Conservation (phyloP, 2,329 filamentous ascomycete genomes). For the Huntiella moniliformis region DNA sequence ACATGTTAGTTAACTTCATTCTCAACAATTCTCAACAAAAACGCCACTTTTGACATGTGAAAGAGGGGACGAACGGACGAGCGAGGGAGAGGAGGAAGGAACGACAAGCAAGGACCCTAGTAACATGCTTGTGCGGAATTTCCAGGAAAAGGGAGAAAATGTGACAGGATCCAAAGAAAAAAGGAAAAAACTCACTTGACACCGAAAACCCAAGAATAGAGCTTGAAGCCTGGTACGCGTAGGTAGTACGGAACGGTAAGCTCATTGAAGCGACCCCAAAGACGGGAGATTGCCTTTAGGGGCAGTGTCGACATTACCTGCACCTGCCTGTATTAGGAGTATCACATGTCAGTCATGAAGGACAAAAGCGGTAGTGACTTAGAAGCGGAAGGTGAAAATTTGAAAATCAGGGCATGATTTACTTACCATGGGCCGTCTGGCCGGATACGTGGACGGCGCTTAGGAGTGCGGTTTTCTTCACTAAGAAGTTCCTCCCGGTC, state of each 20-base stretch:
- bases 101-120: background rate
- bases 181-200: slow-evolving; percentile 37
- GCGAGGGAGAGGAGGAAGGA: background rate
- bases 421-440: slow-evolving; percentile 67
- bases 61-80: slow-evolving; percentile 1
- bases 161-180: background rate
- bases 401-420: background rate
- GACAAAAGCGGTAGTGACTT: background rate
- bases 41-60: slow-evolving; percentile 1
- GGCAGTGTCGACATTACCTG: slow-evolving; percentile 87
- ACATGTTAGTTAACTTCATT: background rate
- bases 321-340: slow-evolving; percentile 44
- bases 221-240: slow-evolving; percentile 72
- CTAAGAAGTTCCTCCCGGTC: slow-evolving; percentile 11
- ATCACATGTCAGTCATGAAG: slow-evolving; percentile 10
- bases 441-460: slow-evolving; percentile 42
- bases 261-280: slow-evolving; percentile 88
- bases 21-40: slow-evolving; percentile 9
- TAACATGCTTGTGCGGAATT: background rate
- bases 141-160: slow-evolving; percentile 2
- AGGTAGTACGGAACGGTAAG: slow-evolving; percentile 73
- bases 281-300: slow-evolving; percentile 69
- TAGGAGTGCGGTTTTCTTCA: slow-evolving; percentile 19
- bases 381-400: background rate
- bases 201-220: slow-evolving; percentile 83